phyloP scores from a whole-genome alignment of 2,329 filamentous ascomycete species.

The Colletotrichum musae region DNA sequence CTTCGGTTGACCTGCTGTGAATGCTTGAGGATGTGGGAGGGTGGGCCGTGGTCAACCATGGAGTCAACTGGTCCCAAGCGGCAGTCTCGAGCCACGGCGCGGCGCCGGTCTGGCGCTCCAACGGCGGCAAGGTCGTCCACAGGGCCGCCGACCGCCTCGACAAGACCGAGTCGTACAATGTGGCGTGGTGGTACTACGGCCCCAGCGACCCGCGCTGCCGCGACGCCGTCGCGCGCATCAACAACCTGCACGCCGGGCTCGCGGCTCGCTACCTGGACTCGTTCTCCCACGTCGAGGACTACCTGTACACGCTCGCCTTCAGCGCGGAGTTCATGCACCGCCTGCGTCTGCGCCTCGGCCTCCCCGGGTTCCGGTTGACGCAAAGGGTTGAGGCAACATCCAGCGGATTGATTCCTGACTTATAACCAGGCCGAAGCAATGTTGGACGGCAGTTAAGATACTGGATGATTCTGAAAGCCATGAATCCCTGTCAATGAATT shows the following conservation, averaged over 20 bases:
- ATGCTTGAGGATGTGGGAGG: no score
- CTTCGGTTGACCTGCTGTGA: no score
- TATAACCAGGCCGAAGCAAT: no score
- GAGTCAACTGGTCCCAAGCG: not conserved
- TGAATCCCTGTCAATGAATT: no score
- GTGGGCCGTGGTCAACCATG: no score
- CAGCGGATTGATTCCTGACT: no score
- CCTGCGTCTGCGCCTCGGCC: not conserved
- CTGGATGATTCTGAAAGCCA: no score
- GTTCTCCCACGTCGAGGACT: slow-evolving; percentile 24
- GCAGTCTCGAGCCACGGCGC: slow-evolving; percentile 6
- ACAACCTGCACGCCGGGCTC: slow-evolving; percentile 7
- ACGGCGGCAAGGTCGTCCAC: slow-evolving; percentile 22
- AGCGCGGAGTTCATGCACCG: slow-evolving; percentile 16
- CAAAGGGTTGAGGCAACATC: not conserved
- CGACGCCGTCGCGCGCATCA: slow-evolving; percentile 4
- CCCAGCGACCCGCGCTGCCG: slow-evolving; percentile 15
- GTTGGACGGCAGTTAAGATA: no score
- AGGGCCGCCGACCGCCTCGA: slow-evolving; percentile 2
- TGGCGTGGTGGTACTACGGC: slow-evolving; percentile 21
- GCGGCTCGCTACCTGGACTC: not conserved
- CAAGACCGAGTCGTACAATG: slow-evolving; percentile 16
- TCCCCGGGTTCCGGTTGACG: not conserved
- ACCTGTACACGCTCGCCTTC: slow-evolving; percentile 10
- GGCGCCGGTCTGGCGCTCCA: not conserved